Percentiles rank a stretch among this genome's conserved stretches.
Conservation (phyloP, 2,329 filamentous ascomycete genomes). For the Fusarium sp. region DNA sequence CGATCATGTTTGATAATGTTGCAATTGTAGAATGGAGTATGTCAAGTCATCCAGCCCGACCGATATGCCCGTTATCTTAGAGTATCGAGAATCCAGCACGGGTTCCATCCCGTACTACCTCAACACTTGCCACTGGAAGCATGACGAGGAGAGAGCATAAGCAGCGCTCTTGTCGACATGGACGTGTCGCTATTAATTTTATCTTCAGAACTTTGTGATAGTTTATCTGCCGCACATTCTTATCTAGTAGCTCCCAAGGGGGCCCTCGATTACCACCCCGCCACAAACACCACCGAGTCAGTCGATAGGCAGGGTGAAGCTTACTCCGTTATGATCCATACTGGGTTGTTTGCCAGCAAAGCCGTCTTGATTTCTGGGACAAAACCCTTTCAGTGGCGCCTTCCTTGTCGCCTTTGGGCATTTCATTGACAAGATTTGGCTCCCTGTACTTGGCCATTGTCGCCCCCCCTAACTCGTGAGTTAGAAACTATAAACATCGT, state of each 20-base stretch:
- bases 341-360: background rate
- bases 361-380: rapidly evolving
- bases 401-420: background rate
- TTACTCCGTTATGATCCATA: background rate
- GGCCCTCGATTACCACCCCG: background rate
- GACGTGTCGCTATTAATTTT: background rate
- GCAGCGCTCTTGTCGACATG: background rate
- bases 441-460: background rate
- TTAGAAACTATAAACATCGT: background rate
- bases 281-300: background rate
- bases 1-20: background rate
- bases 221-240: background rate
- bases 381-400: background rate
- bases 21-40: background rate
- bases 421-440: background rate
- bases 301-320: background rate
- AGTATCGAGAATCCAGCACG: background rate
- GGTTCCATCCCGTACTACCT: background rate
- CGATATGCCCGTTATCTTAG: background rate
- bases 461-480: background rate
- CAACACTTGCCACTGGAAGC: background rate
- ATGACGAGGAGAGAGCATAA: background rate
- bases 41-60: background rate
- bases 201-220: background rate
- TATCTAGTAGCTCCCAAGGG: background rate